Evolutionary conservation across 169 alveolate species (phyloP).

Genomic region (Amoebophrya sp.): DNA sequence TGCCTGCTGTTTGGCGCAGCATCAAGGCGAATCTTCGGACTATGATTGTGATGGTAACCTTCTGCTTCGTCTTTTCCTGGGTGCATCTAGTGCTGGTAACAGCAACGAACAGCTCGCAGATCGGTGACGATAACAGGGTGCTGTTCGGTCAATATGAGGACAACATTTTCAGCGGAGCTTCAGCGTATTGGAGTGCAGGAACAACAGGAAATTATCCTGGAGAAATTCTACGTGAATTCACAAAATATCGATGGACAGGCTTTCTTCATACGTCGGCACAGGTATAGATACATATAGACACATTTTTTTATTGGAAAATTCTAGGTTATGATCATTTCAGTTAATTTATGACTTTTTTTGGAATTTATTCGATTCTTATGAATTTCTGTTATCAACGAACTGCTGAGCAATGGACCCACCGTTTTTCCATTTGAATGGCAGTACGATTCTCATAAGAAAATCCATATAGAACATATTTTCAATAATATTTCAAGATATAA

Average conservation of each 20-base stretch:
- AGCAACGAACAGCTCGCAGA: neutral
- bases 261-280: neutral
- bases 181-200: neutral
- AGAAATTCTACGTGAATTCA: neutral
- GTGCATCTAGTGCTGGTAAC: neutral
- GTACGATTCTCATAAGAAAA: no score
- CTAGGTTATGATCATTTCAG: no score
- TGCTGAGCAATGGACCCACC: no score
- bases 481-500: no score
- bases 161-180: neutral
- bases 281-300: no score
- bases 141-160: neutral
- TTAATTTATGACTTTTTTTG: no score
- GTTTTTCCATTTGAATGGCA: no score
- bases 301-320: no score
- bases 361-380: no score
- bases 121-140: neutral
- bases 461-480: no score
- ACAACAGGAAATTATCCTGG: neutral
- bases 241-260: neutral
- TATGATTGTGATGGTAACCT: conserved; percentile 17
- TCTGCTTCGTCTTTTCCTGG: conserved; percentile 14
- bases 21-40: neutral
- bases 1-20: neutral
- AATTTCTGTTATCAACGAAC: no score